phyloP scores from a whole-genome alignment of 106 monocot species.

The Triglochin maritima region DNA sequence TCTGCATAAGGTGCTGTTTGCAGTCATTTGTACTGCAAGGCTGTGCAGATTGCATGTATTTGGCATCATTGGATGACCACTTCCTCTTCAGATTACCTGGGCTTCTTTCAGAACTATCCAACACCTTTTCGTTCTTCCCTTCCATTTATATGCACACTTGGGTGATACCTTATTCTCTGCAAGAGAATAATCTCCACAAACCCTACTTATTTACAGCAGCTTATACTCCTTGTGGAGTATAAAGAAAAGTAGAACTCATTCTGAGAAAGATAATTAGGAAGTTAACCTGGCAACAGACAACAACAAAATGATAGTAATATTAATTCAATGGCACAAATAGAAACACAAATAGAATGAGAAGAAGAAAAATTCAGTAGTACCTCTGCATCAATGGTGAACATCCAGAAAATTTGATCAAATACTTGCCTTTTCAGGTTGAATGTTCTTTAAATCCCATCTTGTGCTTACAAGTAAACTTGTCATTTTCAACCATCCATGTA shows the following conservation, averaged over 20 bases:
- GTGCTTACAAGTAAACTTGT: too few species aligned
- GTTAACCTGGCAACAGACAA: background rate
- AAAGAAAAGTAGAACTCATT: background rate
- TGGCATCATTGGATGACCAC: constrained; percentile 5
- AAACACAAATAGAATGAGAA: too few species aligned
- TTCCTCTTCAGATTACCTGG: constrained; percentile 30
- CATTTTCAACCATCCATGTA: too few species aligned
- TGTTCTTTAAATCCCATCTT: too few species aligned
- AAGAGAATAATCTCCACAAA: constrained; percentile 30
- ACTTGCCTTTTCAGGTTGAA: too few species aligned
- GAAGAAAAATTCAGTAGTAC: too few species aligned
- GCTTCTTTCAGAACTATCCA: constrained; percentile 23
- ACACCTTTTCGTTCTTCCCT: constrained; percentile 36
- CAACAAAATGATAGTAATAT: background rate
- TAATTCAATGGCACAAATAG: too few species aligned
- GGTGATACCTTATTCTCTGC: constrained; percentile 26
- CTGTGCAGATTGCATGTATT: background rate
- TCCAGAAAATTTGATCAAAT: too few species aligned
- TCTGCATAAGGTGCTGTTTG: constrained; percentile 5
- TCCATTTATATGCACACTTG: constrained; percentile 39
- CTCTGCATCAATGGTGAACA: too few species aligned
- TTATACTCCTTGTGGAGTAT: background rate
- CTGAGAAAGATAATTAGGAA: background rate
- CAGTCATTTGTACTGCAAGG: background rate
- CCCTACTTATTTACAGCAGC: constrained; percentile 12